Base-by-base conservation (phyloP, 441 rosid genomes). In the Mallotus japonicus region DNA sequence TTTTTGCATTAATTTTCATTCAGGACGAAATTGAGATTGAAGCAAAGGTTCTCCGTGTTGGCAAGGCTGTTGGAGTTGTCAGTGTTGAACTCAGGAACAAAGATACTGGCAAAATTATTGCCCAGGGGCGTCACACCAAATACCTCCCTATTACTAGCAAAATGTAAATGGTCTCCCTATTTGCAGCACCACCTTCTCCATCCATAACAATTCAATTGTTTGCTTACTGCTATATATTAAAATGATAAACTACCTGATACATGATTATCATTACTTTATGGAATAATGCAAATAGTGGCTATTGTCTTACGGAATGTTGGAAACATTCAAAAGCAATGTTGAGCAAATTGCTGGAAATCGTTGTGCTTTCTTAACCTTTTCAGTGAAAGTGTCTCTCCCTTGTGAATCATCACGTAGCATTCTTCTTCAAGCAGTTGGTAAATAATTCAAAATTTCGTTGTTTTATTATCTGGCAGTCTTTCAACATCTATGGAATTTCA, bases 81-180 rank as follows among this genome's bases (percentile, higher is more conserved):
- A 90, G 86, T 44, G 92, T 92, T 46, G 97, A 94, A 77, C 54
- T 90, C 20, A 87, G 92, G 87, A 92, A 92, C 88, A 94, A 92
- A 77, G 77, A 75, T 55, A 86, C 71, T 58, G 97, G 97, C 55
- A 92, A 89, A 82, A 73, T 90, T 50, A 82, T 90, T 8, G 99
- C 99, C 69, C 97, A 86, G 81, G 96, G 94, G 7, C 98, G 96
- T 32, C 98, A 94, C 73, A 92, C 98, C 22, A 92, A 90, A 83
- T 94, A 89, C 78, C 87, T 92, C 65, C 64, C 82, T 47, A 40
- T 82, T 24, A 17, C 83, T 71, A 81, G 87, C 73, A 91, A 87
- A 81, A 54, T 90, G 80, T 93, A 83, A 84, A 74, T 49, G 59
- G 19, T 44, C 24, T 15, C 12, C 11, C 49, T 40, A 50, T 28